phyloP scores from a whole-genome alignment of 352 stramenopile species.

The Pythium aphanidermatum region DNA sequence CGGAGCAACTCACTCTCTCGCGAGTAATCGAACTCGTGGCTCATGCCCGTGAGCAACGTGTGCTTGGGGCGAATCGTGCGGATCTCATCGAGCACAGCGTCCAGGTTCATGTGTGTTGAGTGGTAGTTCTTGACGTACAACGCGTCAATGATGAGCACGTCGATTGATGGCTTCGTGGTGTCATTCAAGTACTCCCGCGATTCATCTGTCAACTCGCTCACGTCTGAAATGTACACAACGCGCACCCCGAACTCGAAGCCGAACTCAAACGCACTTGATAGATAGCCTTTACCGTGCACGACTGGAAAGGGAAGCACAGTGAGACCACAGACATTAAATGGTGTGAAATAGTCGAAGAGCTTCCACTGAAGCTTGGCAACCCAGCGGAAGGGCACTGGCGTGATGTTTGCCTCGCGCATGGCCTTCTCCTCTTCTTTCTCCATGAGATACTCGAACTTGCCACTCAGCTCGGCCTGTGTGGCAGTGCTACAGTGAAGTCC shows the following conservation, averaged over 20 bases:
- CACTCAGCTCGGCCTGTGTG: conserved; percentile 50
- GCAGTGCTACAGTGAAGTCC: conserved; percentile 50
- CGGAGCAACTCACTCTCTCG: conserved; percentile 36
- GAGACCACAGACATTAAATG: conserved; percentile 44
- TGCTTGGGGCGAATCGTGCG: conserved; percentile 51
- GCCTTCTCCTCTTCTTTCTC: conserved; percentile 24
- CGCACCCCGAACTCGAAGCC: conserved; percentile 53
- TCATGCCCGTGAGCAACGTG: conserved; percentile 82
- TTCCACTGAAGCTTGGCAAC: conserved; percentile 71
- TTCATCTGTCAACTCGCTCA: conserved; percentile 68
- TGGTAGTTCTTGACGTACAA: conserved; percentile 73
- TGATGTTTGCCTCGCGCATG: conserved; percentile 9
- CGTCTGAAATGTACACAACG: conserved; percentile 87
- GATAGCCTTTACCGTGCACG: conserved; percentile 73
- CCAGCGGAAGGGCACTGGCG: conserved; percentile 54
- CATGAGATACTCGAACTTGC: conserved; percentile 80
- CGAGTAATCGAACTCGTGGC: conserved; percentile 79
- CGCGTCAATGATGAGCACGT: conserved; percentile 80
- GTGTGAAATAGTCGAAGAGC: conserved; percentile 40
- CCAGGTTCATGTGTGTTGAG: conserved; percentile 82
- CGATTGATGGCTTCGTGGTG: conserved; percentile 40
- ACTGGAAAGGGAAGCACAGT: conserved; percentile 69
- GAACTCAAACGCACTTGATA: conserved; percentile 78
- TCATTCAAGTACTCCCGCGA: conserved; percentile 54
- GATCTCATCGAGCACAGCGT: conserved; percentile 62